A percentile compares a stretch with the other conserved stretches of the same genome.
These are phyloP conservation scores for Scleromitrula shiraiana DNA, from an alignment of 2,329 filamentous ascomycete genomes.

Conservation along the genomic window DNA sequence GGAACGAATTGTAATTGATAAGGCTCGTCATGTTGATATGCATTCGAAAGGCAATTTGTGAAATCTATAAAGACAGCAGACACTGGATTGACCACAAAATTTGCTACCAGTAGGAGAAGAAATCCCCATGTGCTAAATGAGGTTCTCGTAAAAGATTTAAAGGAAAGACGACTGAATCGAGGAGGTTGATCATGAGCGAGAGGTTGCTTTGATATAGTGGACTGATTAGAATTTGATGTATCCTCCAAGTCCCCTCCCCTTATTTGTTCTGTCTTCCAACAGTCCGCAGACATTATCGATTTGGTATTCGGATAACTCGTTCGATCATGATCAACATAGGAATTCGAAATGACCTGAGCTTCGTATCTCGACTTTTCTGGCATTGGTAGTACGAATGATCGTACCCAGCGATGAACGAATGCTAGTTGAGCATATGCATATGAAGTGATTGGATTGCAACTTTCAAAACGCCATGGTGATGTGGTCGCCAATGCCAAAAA, in stretches of 20 bases:
- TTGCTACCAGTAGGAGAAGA: slow-evolving; percentile 20
- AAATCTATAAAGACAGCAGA: slow-evolving; percentile 65
- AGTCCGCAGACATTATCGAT: slow-evolving; percentile 21
- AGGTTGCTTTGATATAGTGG: neutral
- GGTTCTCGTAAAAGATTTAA: neutral
- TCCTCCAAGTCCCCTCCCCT: neutral
- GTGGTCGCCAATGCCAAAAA: slow-evolving; percentile 10
- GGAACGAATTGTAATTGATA: slow-evolving; percentile 73
- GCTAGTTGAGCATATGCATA: slow-evolving; percentile 16
- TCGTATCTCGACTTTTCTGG: slow-evolving; percentile 20
- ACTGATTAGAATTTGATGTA: neutral
- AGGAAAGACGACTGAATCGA: neutral
- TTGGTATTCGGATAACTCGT: slow-evolving; percentile 7
- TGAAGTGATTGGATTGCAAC: slow-evolving; percentile 12
- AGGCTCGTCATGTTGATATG: slow-evolving; percentile 49
- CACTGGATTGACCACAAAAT: slow-evolving; percentile 33
- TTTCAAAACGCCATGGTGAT: slow-evolving; percentile 24
- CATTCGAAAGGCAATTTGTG: slow-evolving; percentile 69
- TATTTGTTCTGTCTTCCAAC: slow-evolving; percentile 12
- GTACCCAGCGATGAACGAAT: slow-evolving; percentile 21
- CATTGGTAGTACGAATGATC: slow-evolving; percentile 18
- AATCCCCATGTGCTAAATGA: slow-evolving; percentile 13
- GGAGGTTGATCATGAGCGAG: neutral
- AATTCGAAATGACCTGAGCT: slow-evolving; percentile 19
- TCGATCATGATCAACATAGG: slow-evolving; percentile 19